Base-by-base conservation (phyloP, 164 flowering plant genomes). In the Echeveria elegans region DNA sequence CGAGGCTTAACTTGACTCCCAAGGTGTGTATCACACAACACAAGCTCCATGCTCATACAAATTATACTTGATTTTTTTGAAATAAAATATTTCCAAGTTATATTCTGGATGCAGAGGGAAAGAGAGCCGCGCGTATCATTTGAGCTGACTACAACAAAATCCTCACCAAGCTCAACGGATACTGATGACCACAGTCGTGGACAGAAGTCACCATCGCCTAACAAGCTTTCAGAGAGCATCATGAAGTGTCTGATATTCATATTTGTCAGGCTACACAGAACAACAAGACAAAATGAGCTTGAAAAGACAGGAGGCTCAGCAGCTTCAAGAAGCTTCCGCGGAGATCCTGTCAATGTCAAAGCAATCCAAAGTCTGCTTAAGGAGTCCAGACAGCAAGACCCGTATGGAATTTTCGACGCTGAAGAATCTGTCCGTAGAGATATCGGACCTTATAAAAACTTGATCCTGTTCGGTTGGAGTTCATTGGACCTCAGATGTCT, bases 401-500 rank as follows among this genome's bases (percentile, higher is more conserved):
- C 98, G 0, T 94, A 89, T 70, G 95, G 89, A 21, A 80, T 94
- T 41, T 91, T 91, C 50, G 70, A 83, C 12, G 56, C 66, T 21
- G 97, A 91, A 74, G 96, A 82, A 38, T 88, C 97, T 11, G 70
- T 91, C 65, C 83, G 90, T 10, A 90, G 98, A 64, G 96, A 94
- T 70, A 85, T 94, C 67, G 97, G 97, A n/a, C 95, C 93, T 69
- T 94, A 89, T 77, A 94, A 94, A 77, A 89, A 94, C 79, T 79
- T 89, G 76, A 91, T 89, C 41, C 78, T 74, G 24, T 88, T 91
- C 73, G 74, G 93, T 1, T 78, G 93, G 29, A 83, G 72, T 69
- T 88, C 96, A 19, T 67, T 91, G 81, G 95, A 88, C 66, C 79
- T 81, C 0, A 91, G 82, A 75, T 86, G 81, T 77, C 79, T 91